Conservation (phyloP, 192 early-diverging fungal species). For the Nowakowskiella sp. region DNA sequence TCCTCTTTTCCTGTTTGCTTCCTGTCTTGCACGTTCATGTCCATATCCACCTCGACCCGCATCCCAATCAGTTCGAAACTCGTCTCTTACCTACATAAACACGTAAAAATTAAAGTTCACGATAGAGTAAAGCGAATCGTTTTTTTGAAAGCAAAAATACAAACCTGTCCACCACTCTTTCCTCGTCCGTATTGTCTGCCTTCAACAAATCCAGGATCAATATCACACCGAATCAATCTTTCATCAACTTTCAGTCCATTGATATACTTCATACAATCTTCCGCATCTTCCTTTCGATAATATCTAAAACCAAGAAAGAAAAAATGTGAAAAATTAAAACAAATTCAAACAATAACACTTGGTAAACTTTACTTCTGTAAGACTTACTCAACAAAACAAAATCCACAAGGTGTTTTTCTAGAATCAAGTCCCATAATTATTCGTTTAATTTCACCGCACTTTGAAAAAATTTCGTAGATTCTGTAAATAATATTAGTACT, state of each 20-base stretch:
- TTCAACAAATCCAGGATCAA: conserved; percentile 90
- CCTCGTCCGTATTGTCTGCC: conserved; percentile 94
- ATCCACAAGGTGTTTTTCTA: conserved; percentile 93
- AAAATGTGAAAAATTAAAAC: neutral
- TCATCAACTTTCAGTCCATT: conserved; percentile 95
- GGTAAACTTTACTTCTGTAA: neutral
- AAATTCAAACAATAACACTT: neutral
- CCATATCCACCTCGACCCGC: conserved; percentile 94
- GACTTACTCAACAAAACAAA: conserved; percentile 97
- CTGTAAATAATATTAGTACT: too few species aligned
- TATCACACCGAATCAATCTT: conserved; percentile 84
- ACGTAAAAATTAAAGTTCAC: neutral
- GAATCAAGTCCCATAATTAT: conserved; percentile 98
- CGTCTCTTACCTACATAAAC: conserved; percentile 69
- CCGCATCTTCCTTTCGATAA: conserved; percentile 81
- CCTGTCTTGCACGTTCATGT: conserved; percentile 66
- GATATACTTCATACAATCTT: conserved; percentile 88
- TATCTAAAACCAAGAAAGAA: conserved; percentile 42
- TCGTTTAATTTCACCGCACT: conserved; percentile 93
- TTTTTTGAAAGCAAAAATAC: neutral
- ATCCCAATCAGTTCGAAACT: conserved; percentile 92
- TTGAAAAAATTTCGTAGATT: conserved; percentile 92
- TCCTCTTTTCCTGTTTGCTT: conserved; percentile 34
- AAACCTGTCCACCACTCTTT: conserved; percentile 80
- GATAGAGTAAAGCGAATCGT: neutral